Percentiles rank a stretch among this genome's conserved stretches.
These are phyloP conservation scores for Chlorociboria aeruginascens DNA, from an alignment of 495 filamentous ascomycete species.

Conservation along the genomic window DNA sequence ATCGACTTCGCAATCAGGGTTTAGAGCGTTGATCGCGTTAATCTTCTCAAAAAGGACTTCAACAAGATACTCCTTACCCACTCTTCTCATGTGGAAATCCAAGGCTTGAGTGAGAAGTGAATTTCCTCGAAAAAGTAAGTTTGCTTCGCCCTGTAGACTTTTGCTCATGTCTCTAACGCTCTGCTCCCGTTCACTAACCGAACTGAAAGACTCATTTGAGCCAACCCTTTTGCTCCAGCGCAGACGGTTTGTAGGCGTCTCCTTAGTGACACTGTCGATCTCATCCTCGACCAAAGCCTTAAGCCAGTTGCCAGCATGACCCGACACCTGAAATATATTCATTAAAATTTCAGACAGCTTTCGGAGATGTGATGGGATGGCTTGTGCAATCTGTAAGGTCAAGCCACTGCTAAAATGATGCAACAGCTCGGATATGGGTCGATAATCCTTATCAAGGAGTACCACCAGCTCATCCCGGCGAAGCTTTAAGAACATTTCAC, in stretches of 20 bases:
- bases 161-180: constrained; percentile 50
- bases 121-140: constrained; percentile 91
- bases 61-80: constrained; percentile 88
- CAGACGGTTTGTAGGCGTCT: constrained; percentile 53
- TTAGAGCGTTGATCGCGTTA: constrained; percentile 71
- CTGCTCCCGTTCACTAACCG: constrained; percentile 35
- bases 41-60: constrained; percentile 80
- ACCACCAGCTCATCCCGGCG: constrained; percentile 81
- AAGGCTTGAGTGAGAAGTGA: constrained; percentile 88
- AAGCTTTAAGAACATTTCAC: constrained; percentile 78
- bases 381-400: constrained; percentile 70
- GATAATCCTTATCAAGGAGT: constrained; percentile 75
- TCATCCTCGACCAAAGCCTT: constrained; percentile 90
- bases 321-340: constrained; percentile 95
- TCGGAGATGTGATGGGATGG: constrained; percentile 65
- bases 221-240: constrained; percentile 67
- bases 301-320: constrained; percentile 78
- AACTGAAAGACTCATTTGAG: constrained; percentile 65
- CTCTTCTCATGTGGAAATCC: constrained; percentile 87
- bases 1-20: constrained; percentile 92
- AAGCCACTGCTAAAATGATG: constrained; percentile 75
- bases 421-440: constrained; percentile 70
- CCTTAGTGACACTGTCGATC: constrained; percentile 84
- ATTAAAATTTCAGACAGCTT: constrained; percentile 76
- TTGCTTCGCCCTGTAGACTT: constrained; percentile 65